Percentiles rank a stretch among this genome's conserved stretches.
Conservation (phyloP, 2,329 filamentous ascomycete species). For the Botrytis fabae region DNA sequence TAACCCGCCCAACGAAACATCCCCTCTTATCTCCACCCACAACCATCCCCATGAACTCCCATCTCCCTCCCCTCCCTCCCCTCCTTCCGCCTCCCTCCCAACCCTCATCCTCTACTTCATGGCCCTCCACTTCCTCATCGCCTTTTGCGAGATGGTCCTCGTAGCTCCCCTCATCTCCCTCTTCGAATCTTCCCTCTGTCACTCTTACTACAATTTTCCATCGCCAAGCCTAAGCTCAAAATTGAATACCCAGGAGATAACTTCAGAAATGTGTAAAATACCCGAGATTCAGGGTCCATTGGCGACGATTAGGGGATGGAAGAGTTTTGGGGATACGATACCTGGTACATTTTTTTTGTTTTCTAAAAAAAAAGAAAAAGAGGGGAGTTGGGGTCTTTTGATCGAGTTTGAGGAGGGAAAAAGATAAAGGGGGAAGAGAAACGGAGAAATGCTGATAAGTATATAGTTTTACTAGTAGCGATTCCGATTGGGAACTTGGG, state of each 20-base stretch:
- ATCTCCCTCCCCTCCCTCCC: not conserved
- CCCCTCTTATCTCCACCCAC: not conserved
- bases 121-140: slow-evolving; percentile 39
- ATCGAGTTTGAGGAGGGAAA: not conserved
- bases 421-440: not conserved
- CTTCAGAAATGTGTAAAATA: slow-evolving; percentile 35
- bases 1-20: not conserved
- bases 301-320: slow-evolving; percentile 40
- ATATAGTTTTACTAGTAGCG: slow-evolving; percentile 37
- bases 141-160: slow-evolving; percentile 38
- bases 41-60: not conserved
- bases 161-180: slow-evolving; percentile 38
- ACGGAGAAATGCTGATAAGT: slow-evolving; percentile 5
- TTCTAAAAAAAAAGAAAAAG: not conserved
- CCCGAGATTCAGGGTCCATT: slow-evolving; percentile 35
- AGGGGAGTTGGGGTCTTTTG: not conserved
- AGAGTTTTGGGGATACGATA: slow-evolving; percentile 37
- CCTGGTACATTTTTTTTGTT: slow-evolving; percentile 31
- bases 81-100: not conserved
- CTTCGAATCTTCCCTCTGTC: slow-evolving; percentile 38
- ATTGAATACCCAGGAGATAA: slow-evolving; percentile 19
- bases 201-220: slow-evolving; percentile 34
- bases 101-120: slow-evolving; percentile 37
- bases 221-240: not conserved
- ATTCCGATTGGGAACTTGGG: slow-evolving; percentile 39